Evolutionary conservation across 768 basidiomycete genomes (phyloP), one percentile per base, ranked within the genome.

Genomic region (Suillus variegatus): DNA sequence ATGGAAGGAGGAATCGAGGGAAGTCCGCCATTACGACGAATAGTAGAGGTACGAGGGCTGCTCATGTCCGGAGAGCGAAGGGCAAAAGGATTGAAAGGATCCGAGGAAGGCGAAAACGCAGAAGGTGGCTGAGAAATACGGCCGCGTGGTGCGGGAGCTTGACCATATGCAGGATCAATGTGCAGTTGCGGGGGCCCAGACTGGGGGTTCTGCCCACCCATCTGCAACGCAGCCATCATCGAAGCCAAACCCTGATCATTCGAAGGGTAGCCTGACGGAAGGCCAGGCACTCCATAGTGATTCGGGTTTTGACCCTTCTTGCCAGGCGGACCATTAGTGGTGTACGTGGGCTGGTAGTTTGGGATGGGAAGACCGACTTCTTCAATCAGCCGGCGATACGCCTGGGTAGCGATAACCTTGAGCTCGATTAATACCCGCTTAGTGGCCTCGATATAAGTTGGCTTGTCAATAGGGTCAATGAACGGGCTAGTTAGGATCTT

Each of bases 321-420:
- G 67, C 83, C 81, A 8, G 86, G 82, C 8, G 88, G 81, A 66
- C 84, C 85, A 66, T 87, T 88, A 35, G 78, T 78, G 18, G 87
- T 82, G 75, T 92, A 93, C 16, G 88, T 88, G 14, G 92, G 89
- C 76, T 93, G 91, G 78, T 93, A 90, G 79, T 89, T 94, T 62
- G 92, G 93, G 56, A 95, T 90, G 7, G 94, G 92, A 52, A 98
- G 79, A 14, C 96, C 95, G 67, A 97, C 95, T 79, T 97, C 96
- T 75, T 97, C 95, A 63, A 97, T 92, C 57, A 99, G 83, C 65
- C 93, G 86, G 66, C 94, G 90, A 76, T 98, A 99, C 16, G 95
- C 94, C 71, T 96, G 95, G 6, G 94, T 94, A n/a, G 92, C 89
- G 62, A 93, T 91, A 51, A 96, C 96, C 80, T 96, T 95, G 64